Percentiles rank a stretch among this genome's conserved stretches.
phyloP scores from a whole-genome alignment of 1,139 yeast species.

The Blastobotrys buckinghamii region DNA sequence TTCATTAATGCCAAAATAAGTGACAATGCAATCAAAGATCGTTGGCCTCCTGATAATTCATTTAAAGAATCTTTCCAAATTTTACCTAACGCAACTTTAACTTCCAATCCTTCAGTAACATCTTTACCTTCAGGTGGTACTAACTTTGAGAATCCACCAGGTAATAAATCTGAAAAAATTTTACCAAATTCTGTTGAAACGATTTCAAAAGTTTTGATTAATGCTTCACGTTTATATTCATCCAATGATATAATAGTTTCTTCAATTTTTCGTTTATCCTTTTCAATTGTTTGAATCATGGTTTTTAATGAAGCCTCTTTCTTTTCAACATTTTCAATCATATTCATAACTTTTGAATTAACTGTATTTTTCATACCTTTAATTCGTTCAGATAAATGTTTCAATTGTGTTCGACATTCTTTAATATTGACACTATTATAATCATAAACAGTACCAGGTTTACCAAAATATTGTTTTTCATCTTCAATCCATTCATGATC shows the following conservation, averaged over 20 bases:
- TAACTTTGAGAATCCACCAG: constrained; percentile 85
- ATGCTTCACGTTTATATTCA: constrained; percentile 78
- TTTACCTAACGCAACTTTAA: constrained; percentile 81
- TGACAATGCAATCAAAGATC: constrained; percentile 88
- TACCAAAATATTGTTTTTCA: constrained; percentile 43
- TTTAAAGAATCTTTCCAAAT: constrained; percentile 96
- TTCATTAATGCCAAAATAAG: constrained; percentile 85
- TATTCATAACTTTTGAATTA: constrained; percentile 82
- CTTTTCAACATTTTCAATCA: constrained; percentile 91
- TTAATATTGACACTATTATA: constrained; percentile 52
- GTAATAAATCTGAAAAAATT: constrained; percentile 81
- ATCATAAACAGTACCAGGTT: constrained; percentile 33
- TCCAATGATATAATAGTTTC: constrained; percentile 83
- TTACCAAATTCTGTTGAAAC: constrained; percentile 82
- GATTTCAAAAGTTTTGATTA: constrained; percentile 76
- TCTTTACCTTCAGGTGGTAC: constrained; percentile 76
- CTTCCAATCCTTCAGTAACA: constrained; percentile 87
- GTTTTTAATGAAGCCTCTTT: constrained; percentile 71
- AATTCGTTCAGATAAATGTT: constrained; percentile 54
- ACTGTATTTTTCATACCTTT: constrained; percentile 76
- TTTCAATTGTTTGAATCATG: constrained; percentile 84
- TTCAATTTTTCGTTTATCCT: constrained; percentile 84
- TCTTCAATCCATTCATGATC: constrained; percentile 75
- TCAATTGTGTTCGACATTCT: constrained; percentile 54
- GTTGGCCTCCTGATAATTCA: constrained; percentile 95